Evolutionary conservation across 306 rosid species (phyloP), one percentile per base, ranked within the genome.

Genomic region (Alnus glutinosa): DNA sequence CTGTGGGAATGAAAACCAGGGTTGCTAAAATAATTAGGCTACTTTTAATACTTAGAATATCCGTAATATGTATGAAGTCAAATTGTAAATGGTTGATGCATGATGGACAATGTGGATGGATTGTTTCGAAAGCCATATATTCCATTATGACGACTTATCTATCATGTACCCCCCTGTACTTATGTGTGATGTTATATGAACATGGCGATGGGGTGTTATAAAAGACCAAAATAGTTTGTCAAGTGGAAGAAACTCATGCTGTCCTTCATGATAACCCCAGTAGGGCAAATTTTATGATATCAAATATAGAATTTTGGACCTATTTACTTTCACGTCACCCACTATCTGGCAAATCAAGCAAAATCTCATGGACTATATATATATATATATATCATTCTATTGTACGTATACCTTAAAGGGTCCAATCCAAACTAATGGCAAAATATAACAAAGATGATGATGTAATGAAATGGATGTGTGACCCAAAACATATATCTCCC

Each of bases 121-220:
- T 70, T 87, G 71, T 86, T 82, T 80, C 58, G 77, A 66, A n/a
- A 70, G 74, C 64, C 81, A 71, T 39, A 70, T 78, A 87, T 85
- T 89, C 75, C 76, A 42, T 34, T 39, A 72, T 46, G 77, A 71
- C 70, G 79, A 83, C 78, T 77, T 66, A 47, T 66, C 77, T 71
- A 78, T 83, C 81, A 76, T 64, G 83, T 70, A 80, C 85, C 81
- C 78, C 78, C 77, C 61, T 78, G 90, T 89, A 80, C 90, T 69
- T 57, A 77, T 37, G 42, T 16, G 72, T 18, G 72, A 39, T 67
- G 72, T 42, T 44, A 32, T 3, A 9, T 59, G 47, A 6, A 71
- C 74, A 18, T 10, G 14, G 51, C 23, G 68, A 51, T 84, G 83
- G 83, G 55, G 13, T 12, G 49, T 42, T 57, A 71, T 63, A 63